Evolutionary conservation across 306 rosid genomes (phyloP).

Genomic region (Pyrus bretschneideri): DNA sequence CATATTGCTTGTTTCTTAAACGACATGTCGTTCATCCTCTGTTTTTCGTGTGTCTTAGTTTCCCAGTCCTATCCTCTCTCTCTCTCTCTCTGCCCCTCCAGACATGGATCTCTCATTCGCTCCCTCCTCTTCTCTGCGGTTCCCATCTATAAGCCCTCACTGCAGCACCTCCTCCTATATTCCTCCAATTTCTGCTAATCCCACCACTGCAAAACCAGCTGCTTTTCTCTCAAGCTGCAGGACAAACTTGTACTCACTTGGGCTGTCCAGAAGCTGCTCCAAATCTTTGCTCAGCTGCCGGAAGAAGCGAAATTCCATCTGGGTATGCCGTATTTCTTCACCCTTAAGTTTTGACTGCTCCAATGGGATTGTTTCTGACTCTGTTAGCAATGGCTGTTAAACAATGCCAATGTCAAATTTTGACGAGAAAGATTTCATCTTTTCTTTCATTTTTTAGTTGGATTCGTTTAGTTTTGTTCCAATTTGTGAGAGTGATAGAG

Average conservation of each 20-base stretch:
- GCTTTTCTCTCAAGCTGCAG: conserved; percentile 25
- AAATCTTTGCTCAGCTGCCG: conserved; percentile 18
- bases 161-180: conserved; percentile 17
- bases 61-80: neutral
- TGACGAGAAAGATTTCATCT: neutral
- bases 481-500: neutral
- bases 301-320: conserved; percentile 30
- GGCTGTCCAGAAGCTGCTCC: conserved; percentile 16
- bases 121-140: conserved; percentile 28
- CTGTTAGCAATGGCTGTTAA: neutral
- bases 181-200: neutral
- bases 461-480: neutral
- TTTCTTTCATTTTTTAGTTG: neutral
- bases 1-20: neutral
- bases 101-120: conserved; percentile 57
- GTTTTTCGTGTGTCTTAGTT: neutral
- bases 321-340: conserved; percentile 36
- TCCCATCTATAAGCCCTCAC: conserved; percentile 21
- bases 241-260: conserved; percentile 21
- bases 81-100: neutral
- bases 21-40: neutral
- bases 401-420: neutral
- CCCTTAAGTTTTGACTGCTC: neutral
- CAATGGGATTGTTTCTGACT: neutral
- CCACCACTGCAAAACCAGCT: conserved; percentile 8